Evolutionary conservation across 495 filamentous ascomycete species (phyloP).

Genomic region (Extremus antarcticus): DNA sequence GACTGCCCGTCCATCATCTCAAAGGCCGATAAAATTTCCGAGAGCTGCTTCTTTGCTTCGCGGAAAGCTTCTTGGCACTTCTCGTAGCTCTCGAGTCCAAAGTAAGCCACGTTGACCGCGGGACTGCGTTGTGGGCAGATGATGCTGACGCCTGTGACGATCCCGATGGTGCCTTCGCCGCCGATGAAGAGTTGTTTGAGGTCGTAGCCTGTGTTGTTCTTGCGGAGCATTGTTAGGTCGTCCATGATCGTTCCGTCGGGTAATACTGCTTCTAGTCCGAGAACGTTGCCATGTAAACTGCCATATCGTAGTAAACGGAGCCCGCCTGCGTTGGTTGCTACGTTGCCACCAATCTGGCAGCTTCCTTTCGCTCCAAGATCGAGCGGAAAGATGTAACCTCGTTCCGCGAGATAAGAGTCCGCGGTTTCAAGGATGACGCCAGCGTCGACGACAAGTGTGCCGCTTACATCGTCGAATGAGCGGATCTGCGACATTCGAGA

Average conservation of each 20-base stretch:
- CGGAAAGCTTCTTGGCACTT: constrained; percentile 71
- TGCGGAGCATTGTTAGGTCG: constrained; percentile 73
- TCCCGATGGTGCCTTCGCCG: constrained; percentile 84
- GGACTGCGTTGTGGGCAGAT: constrained; percentile 74
- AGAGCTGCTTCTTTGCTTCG: constrained; percentile 78
- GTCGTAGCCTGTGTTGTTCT: constrained; percentile 98
- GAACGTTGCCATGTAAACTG: constrained; percentile 80
- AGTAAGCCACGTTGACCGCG: constrained; percentile 83
- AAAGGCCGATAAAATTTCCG: constrained; percentile 92
- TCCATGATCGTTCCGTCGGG: constrained; percentile 87
- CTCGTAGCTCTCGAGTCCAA: constrained; percentile 76
- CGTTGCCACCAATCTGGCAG: constrained; percentile 95
- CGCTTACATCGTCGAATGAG: constrained; percentile 87
- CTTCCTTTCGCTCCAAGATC: constrained; percentile 95
- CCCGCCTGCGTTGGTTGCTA: constrained; percentile 93
- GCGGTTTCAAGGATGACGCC: constrained; percentile 83
- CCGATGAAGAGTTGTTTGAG: constrained; percentile 97
- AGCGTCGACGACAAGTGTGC: constrained; percentile 77
- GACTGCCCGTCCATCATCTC: constrained; percentile 86
- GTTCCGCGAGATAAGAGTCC: constrained; percentile 70
- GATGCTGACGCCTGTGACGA: constrained; percentile 83
- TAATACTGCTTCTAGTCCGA: constrained; percentile 86
- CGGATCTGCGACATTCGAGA: constrained; percentile 80
- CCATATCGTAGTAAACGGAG: constrained; percentile 85
- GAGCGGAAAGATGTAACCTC: constrained; percentile 77